A percentile compares a stretch with the other conserved stretches of the same genome.
Conservation (phyloP, 1,139 yeast genomes). For the Debaryomyces subglobosus region DNA sequence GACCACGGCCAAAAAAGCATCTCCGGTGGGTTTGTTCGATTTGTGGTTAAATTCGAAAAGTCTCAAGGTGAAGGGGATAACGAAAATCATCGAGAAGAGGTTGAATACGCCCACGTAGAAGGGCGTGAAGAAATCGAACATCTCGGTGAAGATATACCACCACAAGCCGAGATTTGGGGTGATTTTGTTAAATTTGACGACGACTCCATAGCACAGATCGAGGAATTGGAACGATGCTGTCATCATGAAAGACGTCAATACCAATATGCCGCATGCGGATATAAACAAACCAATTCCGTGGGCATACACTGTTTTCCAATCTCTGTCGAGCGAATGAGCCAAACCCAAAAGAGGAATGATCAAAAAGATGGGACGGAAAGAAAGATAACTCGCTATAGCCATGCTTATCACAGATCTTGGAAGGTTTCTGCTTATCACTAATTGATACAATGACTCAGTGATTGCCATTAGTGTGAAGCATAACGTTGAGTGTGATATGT, state of each 20-base stretch:
- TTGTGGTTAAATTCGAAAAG: conserved; percentile 39
- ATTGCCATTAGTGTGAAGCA: conserved; percentile 62
- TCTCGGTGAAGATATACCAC: conserved; percentile 98
- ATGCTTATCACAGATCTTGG: conserved; percentile 54
- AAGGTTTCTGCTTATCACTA: conserved; percentile 43
- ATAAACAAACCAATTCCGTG: conserved; percentile 30
- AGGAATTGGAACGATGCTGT: conserved; percentile 53
- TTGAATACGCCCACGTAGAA: conserved; percentile 87
- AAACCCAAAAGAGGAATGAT: conserved; percentile 56
- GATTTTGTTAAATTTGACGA: conserved; percentile 65
- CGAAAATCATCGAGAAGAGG: conserved; percentile 66
- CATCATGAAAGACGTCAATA: conserved; percentile 33
- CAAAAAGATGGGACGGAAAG: conserved; percentile 62
- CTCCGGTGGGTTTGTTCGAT: conserved; percentile 26
- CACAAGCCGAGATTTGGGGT: conserved; percentile 89
- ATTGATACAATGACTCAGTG: conserved; percentile 51
- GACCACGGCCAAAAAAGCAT: conserved; percentile 69
- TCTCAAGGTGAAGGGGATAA: conserved; percentile 74
- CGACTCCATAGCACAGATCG: conserved; percentile 61
- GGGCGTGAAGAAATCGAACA: conserved; percentile 86
- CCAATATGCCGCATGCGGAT: conserved; percentile 33
- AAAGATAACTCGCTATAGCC: conserved; percentile 66
- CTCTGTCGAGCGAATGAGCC: conserved; percentile 24
- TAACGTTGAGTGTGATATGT: conserved; percentile 70
- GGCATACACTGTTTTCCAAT: conserved; percentile 22